Conservation (phyloP, 345 rosid species). For the Salix viminalis region DNA sequence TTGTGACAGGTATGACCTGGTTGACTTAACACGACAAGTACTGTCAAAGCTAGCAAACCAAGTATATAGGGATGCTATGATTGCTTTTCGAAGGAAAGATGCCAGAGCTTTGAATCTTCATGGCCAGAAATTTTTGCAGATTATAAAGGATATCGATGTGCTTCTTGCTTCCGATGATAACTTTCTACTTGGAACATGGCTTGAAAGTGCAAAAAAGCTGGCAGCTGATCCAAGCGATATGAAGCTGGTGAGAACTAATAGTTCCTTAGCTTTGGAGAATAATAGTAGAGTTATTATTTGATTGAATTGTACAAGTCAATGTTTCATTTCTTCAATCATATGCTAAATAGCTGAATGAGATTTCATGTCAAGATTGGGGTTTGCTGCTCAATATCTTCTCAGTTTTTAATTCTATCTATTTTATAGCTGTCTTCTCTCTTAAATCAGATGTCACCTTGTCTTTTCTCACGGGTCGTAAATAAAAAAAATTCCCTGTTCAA, state of each 20-base stretch:
- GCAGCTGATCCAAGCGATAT: slow-evolving; percentile 54
- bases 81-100: slow-evolving; percentile 53
- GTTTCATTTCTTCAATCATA: neutral
- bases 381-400: too few relatives aligned
- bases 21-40: slow-evolving; percentile 87
- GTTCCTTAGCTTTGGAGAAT: neutral
- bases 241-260: slow-evolving; percentile 51
- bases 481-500: too few relatives aligned
- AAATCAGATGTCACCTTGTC: too few relatives aligned
- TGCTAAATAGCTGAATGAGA: neutral
- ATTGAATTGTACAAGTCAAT: neutral
- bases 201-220: slow-evolving; percentile 70
- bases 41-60: slow-evolving; percentile 82
- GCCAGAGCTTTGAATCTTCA: slow-evolving; percentile 35
- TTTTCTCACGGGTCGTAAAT: too few relatives aligned
- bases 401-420: too few relatives aligned
- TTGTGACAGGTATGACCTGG: slow-evolving; percentile 76
- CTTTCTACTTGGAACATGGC: slow-evolving; percentile 88
- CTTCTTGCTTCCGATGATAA: slow-evolving; percentile 80
- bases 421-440: too few relatives aligned
- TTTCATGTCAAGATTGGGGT: neutral
- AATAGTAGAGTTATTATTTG: neutral
- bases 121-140: slow-evolving; percentile 53
- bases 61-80: slow-evolving; percentile 63
- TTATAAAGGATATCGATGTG: slow-evolving; percentile 66